Evolutionary conservation across 2,329 filamentous ascomycete genomes (phyloP).

Genomic region (Fusarium anguioides): DNA sequence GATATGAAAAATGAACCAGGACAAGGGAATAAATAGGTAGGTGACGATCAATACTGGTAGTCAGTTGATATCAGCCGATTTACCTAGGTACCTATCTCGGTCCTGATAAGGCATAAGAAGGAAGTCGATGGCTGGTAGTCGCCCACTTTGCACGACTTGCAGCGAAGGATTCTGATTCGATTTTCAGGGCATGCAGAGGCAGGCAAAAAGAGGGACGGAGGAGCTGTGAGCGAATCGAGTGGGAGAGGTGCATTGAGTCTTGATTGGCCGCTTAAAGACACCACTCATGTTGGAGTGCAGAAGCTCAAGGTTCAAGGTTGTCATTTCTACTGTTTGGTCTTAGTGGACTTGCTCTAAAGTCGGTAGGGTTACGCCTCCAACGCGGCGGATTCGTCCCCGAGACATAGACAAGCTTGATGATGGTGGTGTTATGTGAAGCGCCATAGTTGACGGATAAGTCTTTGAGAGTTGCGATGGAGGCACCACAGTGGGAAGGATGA

Average conservation of each 20-base stretch:
- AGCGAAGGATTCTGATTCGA: conserved; percentile 39
- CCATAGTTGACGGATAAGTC: conserved; percentile 6
- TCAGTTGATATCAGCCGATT: conserved; percentile 11
- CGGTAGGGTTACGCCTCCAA: conserved; percentile 27
- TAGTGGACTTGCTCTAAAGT: conserved; percentile 31
- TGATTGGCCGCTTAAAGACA: conserved; percentile 38
- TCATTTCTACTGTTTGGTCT: conserved; percentile 29
- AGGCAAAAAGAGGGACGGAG: conserved; percentile 34
- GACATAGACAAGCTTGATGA: conserved; percentile 20
- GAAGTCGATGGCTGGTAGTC: conserved; percentile 14
- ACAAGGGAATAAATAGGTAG: not conserved
- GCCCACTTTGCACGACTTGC: conserved; percentile 36
- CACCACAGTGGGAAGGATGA: not conserved
- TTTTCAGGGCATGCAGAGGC: conserved; percentile 34
- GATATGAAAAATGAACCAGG: conserved; percentile 3
- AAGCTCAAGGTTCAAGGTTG: conserved; percentile 34
- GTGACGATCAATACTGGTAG: not conserved
- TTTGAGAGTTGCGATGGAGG: not conserved
- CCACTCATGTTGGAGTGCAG: conserved; percentile 35
- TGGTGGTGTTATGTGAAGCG: conserved; percentile 25
- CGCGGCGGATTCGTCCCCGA: conserved; percentile 31
- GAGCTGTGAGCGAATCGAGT: conserved; percentile 25
- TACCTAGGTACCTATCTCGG: conserved; percentile 37
- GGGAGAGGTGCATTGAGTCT: conserved; percentile 33
- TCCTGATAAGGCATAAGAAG: conserved; percentile 15